Percentiles rank a stretch among this genome's conserved stretches.
phyloP scores from a whole-genome alignment of 2,329 filamentous ascomycete genomes.

The Plenodomus biglobosus region DNA sequence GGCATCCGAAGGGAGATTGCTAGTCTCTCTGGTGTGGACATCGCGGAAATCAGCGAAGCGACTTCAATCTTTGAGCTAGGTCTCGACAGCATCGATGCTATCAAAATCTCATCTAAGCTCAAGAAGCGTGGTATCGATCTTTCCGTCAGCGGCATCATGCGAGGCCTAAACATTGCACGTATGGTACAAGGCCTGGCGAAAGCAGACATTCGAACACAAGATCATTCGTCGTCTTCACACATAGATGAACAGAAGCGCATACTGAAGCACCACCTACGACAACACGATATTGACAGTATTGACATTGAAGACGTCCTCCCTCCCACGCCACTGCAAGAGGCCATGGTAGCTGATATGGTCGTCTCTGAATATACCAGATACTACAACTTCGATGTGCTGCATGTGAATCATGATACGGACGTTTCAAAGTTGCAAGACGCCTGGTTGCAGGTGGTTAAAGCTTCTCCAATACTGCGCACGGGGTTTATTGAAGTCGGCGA shows the following conservation, averaged over 20 bases:
- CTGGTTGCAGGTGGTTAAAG: slow-evolving; percentile 61
- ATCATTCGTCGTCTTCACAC: slow-evolving; percentile 10
- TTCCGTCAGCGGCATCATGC: slow-evolving; percentile 76
- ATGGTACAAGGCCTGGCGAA: slow-evolving; percentile 51
- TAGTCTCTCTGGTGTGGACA: slow-evolving; percentile 58
- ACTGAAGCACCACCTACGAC: slow-evolving; percentile 47
- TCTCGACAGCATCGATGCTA: slow-evolving; percentile 88
- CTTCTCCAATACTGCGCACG: slow-evolving; percentile 73
- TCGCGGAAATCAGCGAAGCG: slow-evolving; percentile 55
- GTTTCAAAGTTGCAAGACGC: slow-evolving; percentile 59
- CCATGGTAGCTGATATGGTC: slow-evolving; percentile 81
- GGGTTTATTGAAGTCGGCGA: slow-evolving; percentile 68
- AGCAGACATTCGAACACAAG: neutral
- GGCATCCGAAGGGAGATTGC: slow-evolving; percentile 65
- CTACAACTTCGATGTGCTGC: slow-evolving; percentile 80
- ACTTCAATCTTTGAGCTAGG: slow-evolving; percentile 79
- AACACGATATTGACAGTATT: slow-evolving; percentile 37
- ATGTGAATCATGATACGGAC: slow-evolving; percentile 60
- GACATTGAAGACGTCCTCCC: slow-evolving; percentile 66
- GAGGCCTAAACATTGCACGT: slow-evolving; percentile 64
- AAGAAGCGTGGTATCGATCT: slow-evolving; percentile 62
- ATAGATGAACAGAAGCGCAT: slow-evolving; percentile 23
- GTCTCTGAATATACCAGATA: slow-evolving; percentile 73
- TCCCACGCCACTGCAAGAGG: slow-evolving; percentile 81
- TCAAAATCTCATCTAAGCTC: slow-evolving; percentile 76